Base-by-base conservation (phyloP, 225 moss, liverwort and hornwort genomes). In the Ulota crispa region DNA sequence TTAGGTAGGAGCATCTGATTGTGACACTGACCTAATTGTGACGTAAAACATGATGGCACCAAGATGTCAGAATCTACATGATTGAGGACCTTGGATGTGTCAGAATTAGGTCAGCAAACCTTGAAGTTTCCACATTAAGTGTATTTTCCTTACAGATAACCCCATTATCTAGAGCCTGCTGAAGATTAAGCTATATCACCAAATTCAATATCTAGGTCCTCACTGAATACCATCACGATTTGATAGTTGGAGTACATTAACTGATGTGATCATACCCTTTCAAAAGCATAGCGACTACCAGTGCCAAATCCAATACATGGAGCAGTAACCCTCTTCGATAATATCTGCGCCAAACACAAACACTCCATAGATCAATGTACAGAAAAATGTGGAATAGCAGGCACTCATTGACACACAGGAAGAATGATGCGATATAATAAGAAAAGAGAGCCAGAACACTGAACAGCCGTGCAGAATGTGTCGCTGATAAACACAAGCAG, bases 261-360 rank as follows among this genome's bases (percentile, higher is more conserved):
- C 28, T 73, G 63, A 77, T 55, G n/a, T 74, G 55, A 71, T 78
- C 57, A 64, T 81, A 89, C 91, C 87, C 78, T 89, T 80, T 87
- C 83, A 78, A 83, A 91, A 83, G 91, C 91, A 78, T 85, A 79
- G 52, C 91, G 91, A 89, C 83, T 85, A 75, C 88, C 88, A 10
- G 88, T 91, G 80, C 91, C 91, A 76, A 91, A 91, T 64, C 91
- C 88, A 83, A 88, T 85, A 60, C 85, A 87, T 39, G 91, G 91
- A 53, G 87, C 87, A 19, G 91, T 91, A 37, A 78, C 66, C 81
- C 91, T 89, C 64, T 89, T 88, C 69, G 91, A 91, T 65, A 83
- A 45, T 63, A 85, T 65, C 91, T 91, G 88, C 85, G 69, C 71
- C 78, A 34, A 76, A 50, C 47, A 55, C 47, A 55, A 64, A 21